Evolutionary conservation across 148 eudicot species (phyloP).

Genomic region (Rhododendron ferrugineum): DNA sequence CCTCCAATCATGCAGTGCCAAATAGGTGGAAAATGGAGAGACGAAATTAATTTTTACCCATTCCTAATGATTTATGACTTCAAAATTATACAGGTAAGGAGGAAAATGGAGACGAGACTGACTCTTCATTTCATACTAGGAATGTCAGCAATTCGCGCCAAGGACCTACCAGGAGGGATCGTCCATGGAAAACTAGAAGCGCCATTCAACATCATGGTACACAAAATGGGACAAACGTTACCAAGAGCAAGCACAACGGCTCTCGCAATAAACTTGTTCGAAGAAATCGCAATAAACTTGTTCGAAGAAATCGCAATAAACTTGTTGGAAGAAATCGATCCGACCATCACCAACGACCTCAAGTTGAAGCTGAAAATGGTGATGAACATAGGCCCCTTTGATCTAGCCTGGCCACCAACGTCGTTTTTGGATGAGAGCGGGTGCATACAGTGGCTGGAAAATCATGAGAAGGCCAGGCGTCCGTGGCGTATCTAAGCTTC

Average conservation of each 20-base stretch:
- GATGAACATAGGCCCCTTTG: conserved; percentile 41
- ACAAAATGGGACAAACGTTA: conserved; percentile 30
- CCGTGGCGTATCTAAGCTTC: conserved; percentile 55
- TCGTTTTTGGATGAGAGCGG: conserved; percentile 17
- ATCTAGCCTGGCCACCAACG: conserved; percentile 14
- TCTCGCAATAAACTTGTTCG: conserved; percentile 37
- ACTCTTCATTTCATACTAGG: conserved; percentile 37
- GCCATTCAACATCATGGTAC: conserved; percentile 18
- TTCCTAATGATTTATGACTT: not conserved
- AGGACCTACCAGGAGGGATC: conserved; percentile 37
- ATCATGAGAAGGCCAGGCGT: conserved; percentile 11
- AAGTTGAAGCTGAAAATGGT: conserved; percentile 29
- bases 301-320: conserved; percentile 43
- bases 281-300: conserved; percentile 43
- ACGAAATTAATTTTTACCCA: not conserved
- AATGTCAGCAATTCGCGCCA: conserved; percentile 19
- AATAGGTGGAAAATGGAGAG: no score
- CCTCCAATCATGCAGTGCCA: no score
- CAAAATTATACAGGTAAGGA: conserved; percentile 13
- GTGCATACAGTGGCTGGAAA: conserved; percentile 55
- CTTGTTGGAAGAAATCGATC: conserved; percentile 45
- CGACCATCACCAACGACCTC: conserved; percentile 20
- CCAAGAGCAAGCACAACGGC: conserved; percentile 29
- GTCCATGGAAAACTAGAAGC: conserved; percentile 18
- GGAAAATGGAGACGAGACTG: conserved; percentile 19